phyloP scores from a whole-genome alignment of 345 rosid species.

The Corchorus olitorius region DNA sequence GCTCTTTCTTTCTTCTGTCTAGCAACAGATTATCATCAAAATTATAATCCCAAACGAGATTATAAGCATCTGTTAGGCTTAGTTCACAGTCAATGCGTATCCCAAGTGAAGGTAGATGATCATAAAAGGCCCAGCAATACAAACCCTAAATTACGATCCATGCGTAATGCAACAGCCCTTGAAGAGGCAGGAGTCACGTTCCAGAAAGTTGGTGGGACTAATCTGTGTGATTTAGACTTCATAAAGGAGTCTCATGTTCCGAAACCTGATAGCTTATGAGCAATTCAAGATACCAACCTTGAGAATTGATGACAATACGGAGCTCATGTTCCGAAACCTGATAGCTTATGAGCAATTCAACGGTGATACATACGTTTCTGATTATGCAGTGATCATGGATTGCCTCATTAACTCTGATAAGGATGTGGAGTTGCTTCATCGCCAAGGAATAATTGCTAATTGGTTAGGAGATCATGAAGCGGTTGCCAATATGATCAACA shows the following conservation, averaged over 20 bases:
- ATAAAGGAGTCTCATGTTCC: neutral
- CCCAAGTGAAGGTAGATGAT: no score
- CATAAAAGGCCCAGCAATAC: neutral
- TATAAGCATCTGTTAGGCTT: neutral
- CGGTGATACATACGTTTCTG: neutral
- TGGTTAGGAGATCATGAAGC: conserved; percentile 23
- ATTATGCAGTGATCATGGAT: neutral
- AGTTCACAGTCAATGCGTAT: neutral
- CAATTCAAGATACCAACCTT: conserved; percentile 21
- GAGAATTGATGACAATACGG: neutral
- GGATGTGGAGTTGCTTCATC: conserved; percentile 24
- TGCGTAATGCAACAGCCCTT: conserved; percentile 23
- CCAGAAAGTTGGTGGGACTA: neutral
- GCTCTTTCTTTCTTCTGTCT: neutral
- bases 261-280: conserved; percentile 26
- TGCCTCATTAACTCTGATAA: no score
- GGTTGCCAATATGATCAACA: conserved; percentile 25
- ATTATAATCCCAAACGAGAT: neutral
- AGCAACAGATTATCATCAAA: neutral
- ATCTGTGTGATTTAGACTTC: conserved; percentile 11
- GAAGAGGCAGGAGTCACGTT: conserved; percentile 25
- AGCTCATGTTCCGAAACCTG: conserved; percentile 18
- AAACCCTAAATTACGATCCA: neutral
- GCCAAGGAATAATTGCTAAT: conserved; percentile 16
- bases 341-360: conserved; percentile 26